These are phyloP conservation scores for Cytospora leucostoma DNA, from an alignment of 2,329 filamentous ascomycete genomes.

Conservation along the genomic window DNA sequence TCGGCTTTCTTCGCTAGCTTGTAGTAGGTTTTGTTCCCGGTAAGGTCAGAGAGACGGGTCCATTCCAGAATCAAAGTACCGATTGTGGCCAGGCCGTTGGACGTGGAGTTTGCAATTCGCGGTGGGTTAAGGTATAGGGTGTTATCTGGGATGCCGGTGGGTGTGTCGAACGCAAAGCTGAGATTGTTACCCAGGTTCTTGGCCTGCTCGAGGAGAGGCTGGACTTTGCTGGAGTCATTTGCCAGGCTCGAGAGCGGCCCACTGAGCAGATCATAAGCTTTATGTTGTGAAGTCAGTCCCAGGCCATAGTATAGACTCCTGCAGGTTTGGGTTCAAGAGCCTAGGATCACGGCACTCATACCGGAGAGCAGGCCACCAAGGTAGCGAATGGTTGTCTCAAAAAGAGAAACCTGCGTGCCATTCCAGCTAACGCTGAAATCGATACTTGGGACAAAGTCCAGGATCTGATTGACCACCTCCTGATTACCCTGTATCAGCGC, in stretches of 20 bases:
- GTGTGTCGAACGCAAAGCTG: conserved; percentile 76
- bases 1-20: conserved; percentile 67
- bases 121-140: conserved; percentile 60
- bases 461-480: conserved; percentile 68
- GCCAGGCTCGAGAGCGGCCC: conserved; percentile 62
- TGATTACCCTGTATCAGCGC: conserved; percentile 74
- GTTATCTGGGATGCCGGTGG: conserved; percentile 74
- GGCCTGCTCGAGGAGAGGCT: conserved; percentile 67
- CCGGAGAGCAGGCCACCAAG: conserved; percentile 78
- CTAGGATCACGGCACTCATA: conserved; percentile 30
- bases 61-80: conserved; percentile 83
- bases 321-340: neutral
- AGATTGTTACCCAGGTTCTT: conserved; percentile 69
- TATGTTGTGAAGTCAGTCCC: conserved; percentile 7
- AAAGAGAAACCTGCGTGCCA: conserved; percentile 68
- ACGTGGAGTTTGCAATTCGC: conserved; percentile 49
- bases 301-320: neutral
- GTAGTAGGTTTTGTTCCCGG: conserved; percentile 66
- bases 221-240: conserved; percentile 47
- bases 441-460: conserved; percentile 69
- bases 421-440: conserved; percentile 54
- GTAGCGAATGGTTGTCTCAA: conserved; percentile 90
- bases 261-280: conserved; percentile 70
- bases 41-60: conserved; percentile 77
- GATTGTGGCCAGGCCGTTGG: conserved; percentile 73